Evolutionary conservation across 495 filamentous ascomycete species (phyloP).

Genomic region (Entonaema liquescens): DNA sequence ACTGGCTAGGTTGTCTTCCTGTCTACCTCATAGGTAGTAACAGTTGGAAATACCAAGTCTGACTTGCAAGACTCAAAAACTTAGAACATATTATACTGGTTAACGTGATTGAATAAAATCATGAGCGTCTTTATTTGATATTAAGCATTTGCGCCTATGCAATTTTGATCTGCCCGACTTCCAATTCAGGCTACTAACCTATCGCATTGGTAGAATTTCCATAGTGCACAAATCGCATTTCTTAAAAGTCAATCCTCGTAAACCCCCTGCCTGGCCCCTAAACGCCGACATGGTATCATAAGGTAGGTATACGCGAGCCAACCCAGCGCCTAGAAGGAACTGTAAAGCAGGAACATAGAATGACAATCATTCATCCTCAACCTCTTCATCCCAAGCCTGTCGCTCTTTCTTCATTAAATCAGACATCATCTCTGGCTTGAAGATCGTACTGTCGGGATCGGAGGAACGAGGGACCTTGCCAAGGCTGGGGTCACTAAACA

Average conservation of each 20-base stretch:
- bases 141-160: not conserved
- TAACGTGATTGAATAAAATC: not conserved
- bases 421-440: slow-evolving; percentile 63
- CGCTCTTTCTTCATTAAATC: slow-evolving; percentile 71
- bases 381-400: slow-evolving; percentile 79
- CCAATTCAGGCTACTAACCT: not conserved
- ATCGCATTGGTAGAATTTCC: not conserved
- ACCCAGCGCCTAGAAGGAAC: not conserved
- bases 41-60: too few species aligned
- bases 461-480: slow-evolving; percentile 56
- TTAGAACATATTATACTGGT: too few species aligned
- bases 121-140: not conserved
- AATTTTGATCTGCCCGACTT: not conserved
- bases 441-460: slow-evolving; percentile 64
- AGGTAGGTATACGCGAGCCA: not conserved
- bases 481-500: slow-evolving; percentile 76
- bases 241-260: not conserved
- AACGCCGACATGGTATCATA: slow-evolving; percentile 5
- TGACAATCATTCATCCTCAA: slow-evolving; percentile 55
- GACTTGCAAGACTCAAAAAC: too few species aligned
- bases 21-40: not conserved
- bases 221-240: not conserved
- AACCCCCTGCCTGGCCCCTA: not conserved
- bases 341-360: not conserved
- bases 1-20: too few species aligned